Evolutionary conservation across 768 basidiomycete species (phyloP), one percentile per base, ranked within the genome.

Genomic region (Udeniomyces megalosporus): DNA sequence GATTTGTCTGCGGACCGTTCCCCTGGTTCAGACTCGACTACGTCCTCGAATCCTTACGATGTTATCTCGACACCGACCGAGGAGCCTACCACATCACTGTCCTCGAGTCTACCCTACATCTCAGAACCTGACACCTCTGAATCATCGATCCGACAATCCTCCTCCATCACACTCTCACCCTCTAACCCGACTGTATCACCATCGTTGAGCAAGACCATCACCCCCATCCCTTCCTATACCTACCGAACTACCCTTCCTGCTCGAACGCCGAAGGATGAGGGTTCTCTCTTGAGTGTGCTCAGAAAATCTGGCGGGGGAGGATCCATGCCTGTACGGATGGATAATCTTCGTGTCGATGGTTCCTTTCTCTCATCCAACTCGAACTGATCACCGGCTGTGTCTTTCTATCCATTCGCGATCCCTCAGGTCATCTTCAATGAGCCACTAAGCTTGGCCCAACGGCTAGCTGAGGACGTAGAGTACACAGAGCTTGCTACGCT

Each of bases 271-370:
- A 65, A 60, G 35, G 63, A 65, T 45, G 63, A 65, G 31, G 58
- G 58, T 11, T 38, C 32, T 28, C 47, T 65, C 3, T 35, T 65
- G 22, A 42, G 57, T n/a, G 82, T 90, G 34, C 74, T 91, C 50
- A 88, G 88, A 75, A 89, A 88, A 75, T 90, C 87, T 68, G 83
- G 90, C 51, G 88, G 88, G 57, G 89, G 88, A 77, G 88, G 38
- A n/a, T n/a, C n/a, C n/a, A n/a, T n/a, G n/a, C 32, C 56, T 59
- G 64, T 38, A 34, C 38, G 53, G 29, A 35, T 84, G 90, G 31
- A 78, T 84, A 1, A 81, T 91, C 63, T 88, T 88, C n/a, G 86
- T 91, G 2, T 80, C 84, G 2, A n/a, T n/a, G n/a, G n/a, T n/a
- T n/a, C n/a, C n/a, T n/a, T n/a, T n/a, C n/a, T n/a, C n/a, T n/a